Evolutionary conservation across 2,329 filamentous ascomycete genomes (phyloP).

Genomic region (Pseudocercospora eumusae): DNA sequence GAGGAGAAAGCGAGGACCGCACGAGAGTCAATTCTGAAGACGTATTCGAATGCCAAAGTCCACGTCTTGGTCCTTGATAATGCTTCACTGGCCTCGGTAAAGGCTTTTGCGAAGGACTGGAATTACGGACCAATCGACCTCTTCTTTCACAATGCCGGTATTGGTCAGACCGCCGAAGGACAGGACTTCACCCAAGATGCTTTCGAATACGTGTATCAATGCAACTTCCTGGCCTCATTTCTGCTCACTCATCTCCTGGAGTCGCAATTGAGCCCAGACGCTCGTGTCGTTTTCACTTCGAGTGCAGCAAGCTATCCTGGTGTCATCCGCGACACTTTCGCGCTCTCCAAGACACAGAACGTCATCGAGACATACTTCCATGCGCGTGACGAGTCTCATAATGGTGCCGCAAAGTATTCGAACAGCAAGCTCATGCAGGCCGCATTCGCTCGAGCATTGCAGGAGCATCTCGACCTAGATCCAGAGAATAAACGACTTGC

Average conservation of each 20-base stretch:
- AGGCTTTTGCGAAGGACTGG: constrained; percentile 8
- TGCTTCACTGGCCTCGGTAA: constrained; percentile 4
- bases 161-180: not conserved
- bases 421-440: constrained; percentile 11
- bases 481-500: not conserved
- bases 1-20: not conserved
- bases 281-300: constrained; percentile 10
- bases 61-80: constrained; percentile 30
- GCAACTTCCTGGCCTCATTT: constrained; percentile 14
- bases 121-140: constrained; percentile 8
- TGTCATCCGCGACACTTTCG: not conserved
- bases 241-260: constrained; percentile 15
- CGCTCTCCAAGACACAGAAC: not conserved
- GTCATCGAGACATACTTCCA: constrained; percentile 6
- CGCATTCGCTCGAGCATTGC: constrained; percentile 7
- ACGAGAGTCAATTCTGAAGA: not conserved
- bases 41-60: constrained; percentile 49
- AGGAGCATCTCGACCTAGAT: not conserved
- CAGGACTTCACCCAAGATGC: constrained; percentile 11
- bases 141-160: constrained; percentile 13
- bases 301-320: constrained; percentile 4
- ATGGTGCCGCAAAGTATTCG: not conserved
- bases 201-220: constrained; percentile 11
- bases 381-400: not conserved
- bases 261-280: not conserved